Evolutionary conservation across 345 rosid genomes (phyloP).

Genomic region (Jatropha curcas): DNA sequence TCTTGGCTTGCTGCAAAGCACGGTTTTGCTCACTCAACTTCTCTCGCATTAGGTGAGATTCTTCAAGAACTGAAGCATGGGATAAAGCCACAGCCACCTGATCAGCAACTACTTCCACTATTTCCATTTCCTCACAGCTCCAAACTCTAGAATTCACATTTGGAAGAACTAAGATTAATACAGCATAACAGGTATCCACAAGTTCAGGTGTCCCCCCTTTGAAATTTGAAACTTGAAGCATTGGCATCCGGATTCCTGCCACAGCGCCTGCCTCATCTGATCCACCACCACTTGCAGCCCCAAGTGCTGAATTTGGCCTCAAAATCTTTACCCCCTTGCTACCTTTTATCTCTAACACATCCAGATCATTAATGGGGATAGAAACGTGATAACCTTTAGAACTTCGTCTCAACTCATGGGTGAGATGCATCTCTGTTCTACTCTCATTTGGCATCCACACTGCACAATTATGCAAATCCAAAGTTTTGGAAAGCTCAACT

Average conservation of each 20-base stretch:
- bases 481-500: constrained; percentile 86
- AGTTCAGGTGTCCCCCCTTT: constrained; percentile 91
- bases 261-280: constrained; percentile 67
- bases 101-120: constrained; percentile 95
- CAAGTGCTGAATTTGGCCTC: constrained; percentile 68
- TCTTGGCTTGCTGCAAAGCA: constrained; percentile 68
- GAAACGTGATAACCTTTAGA: constrained; percentile 38
- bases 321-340: constrained; percentile 62
- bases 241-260: constrained; percentile 89
- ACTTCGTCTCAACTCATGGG: constrained; percentile 59
- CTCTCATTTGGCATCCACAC: constrained; percentile 97
- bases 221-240: constrained; percentile 80
- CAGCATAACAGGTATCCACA: constrained; percentile 70
- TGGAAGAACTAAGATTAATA: constrained; percentile 85
- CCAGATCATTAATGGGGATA: constrained; percentile 54
- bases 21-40: constrained; percentile 75
- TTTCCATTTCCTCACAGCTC: constrained; percentile 72
- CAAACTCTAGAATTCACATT: constrained; percentile 48
- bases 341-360: constrained; percentile 62
- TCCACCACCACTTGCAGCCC: constrained; percentile 60
- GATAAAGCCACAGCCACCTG: constrained; percentile 98
- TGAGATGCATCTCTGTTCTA: constrained; percentile 65
- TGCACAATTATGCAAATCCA: constrained; percentile 79
- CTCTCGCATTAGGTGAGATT: constrained; percentile 86
- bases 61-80: constrained; percentile 93